phyloP scores from a whole-genome alignment of 129 eudicot species.

The Lactuca sativa region DNA sequence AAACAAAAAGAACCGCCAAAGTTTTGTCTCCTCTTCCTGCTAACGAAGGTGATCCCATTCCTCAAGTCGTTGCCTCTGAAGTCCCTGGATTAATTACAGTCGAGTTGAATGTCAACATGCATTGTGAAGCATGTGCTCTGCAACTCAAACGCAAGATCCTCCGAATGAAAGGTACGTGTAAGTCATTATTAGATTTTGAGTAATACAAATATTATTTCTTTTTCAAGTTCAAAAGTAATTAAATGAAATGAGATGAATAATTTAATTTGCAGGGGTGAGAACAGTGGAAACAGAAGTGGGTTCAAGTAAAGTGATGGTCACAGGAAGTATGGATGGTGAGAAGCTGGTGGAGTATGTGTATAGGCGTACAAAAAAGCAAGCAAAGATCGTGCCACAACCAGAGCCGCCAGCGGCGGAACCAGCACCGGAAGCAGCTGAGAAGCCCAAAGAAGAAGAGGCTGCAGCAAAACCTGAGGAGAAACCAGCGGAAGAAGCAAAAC shows the following conservation, averaged over 20 bases:
- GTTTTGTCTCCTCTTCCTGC: constrained; percentile 88
- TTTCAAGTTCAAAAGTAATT: too few relatives aligned
- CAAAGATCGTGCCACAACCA: constrained; percentile 80
- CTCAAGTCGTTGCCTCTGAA: constrained; percentile 75
- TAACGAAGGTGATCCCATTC: constrained; percentile 79
- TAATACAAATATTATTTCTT: too few relatives aligned
- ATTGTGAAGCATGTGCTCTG: constrained; percentile 87
- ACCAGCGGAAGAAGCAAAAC: constrained; percentile 39
- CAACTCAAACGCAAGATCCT: constrained; percentile 93
- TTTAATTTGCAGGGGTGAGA: constrained; percentile 69
- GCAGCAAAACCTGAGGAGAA: constrained; percentile 26
- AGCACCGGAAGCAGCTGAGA: constrained; percentile 22
- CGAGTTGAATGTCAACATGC: constrained; percentile 88
- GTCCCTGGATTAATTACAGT: constrained; percentile 70
- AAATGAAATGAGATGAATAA: not conserved
- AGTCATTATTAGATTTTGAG: not conserved
- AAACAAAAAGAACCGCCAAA: constrained; percentile 77
- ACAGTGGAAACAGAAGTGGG: constrained; percentile 81
- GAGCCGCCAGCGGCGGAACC: constrained; percentile 48
- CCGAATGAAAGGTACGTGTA: constrained; percentile 69
- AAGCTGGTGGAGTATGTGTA: constrained; percentile 86
- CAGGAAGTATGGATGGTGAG: constrained; percentile 83
- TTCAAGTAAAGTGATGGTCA: constrained; percentile 85
- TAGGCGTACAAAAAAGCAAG: constrained; percentile 79
- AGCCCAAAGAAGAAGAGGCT: constrained; percentile 46